A percentile compares a stretch with the other conserved stretches of the same genome.
Conservation (phyloP, 768 basidiomycete genomes). For the Boletus reticulatus region DNA sequence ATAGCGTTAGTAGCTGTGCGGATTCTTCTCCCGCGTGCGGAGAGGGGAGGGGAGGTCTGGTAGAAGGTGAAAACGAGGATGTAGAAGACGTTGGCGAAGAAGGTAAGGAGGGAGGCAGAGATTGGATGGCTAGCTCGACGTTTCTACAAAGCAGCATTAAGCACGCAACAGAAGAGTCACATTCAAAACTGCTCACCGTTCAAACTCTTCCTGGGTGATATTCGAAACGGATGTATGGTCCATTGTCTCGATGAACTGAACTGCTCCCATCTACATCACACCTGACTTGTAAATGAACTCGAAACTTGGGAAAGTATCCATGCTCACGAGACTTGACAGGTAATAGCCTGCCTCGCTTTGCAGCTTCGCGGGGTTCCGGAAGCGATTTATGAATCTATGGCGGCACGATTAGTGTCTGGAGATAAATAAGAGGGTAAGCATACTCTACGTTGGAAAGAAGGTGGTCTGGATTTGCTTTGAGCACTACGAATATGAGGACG, state of each 20-base stretch:
- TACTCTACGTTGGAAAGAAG: slow-evolving; percentile 95
- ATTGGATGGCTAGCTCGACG: slow-evolving; percentile 59
- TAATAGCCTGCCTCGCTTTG: slow-evolving; percentile 98
- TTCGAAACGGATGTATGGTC: slow-evolving; percentile 93
- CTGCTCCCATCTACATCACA: slow-evolving; percentile 78
- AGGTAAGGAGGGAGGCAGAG: slow-evolving; percentile 35
- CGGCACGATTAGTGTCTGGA: not conserved
- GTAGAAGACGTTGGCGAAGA: slow-evolving; percentile 32
- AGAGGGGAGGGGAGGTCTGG: slow-evolving; percentile 36
- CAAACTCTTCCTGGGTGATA: slow-evolving; percentile 92
- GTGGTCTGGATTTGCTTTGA: slow-evolving; percentile 92
- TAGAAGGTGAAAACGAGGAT: slow-evolving; percentile 36
- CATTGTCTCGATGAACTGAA: slow-evolving; percentile 98
- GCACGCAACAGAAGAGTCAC: not conserved
- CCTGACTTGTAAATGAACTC: slow-evolving; percentile 4
- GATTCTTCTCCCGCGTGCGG: slow-evolving; percentile 86
- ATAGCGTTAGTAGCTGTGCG: slow-evolving; percentile 71
- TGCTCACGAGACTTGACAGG: slow-evolving; percentile 84
- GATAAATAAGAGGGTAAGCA: slow-evolving; percentile 22
- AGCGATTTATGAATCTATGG: slow-evolving; percentile 89
- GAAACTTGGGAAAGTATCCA: not conserved
- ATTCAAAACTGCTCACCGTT: slow-evolving; percentile 47
- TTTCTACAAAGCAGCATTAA: slow-evolving; percentile 36
- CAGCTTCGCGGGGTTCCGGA: slow-evolving; percentile 84
- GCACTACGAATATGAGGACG: slow-evolving; percentile 88